A percentile compares a stretch with the other conserved stretches of the same genome.
Conservation (phyloP, 371 early-diverging fungal species). For the Mortierella sp. region DNA sequence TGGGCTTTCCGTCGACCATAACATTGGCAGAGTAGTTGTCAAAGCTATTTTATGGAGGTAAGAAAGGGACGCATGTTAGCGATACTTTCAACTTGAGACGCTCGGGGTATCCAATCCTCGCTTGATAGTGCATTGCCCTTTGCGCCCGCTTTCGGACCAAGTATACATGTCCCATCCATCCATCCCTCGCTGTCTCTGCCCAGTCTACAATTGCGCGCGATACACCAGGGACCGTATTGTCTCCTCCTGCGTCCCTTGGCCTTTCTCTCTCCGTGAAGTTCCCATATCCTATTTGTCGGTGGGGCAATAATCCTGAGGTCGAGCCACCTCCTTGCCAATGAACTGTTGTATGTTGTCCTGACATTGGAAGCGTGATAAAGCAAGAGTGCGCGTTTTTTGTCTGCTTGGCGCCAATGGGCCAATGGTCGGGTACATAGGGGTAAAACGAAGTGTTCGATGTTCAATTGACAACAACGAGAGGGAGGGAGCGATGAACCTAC, state of each 20-base stretch:
- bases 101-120: neutral
- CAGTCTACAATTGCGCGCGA: neutral
- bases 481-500: conserved; percentile 79
- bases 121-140: neutral
- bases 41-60: conserved; percentile 69
- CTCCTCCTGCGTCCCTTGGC: neutral
- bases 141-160: neutral
- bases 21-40: conserved; percentile 97
- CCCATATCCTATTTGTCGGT: neutral
- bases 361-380: neutral
- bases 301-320: neutral
- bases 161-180: neutral
- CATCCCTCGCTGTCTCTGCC: neutral
- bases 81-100: neutral
- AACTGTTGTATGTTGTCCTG: neutral
- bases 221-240: neutral
- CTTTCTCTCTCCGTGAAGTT: conserved; percentile 1
- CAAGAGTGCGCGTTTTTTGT: neutral
- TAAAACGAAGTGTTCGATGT: conserved; percentile 97
- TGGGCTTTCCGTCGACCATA: conserved; percentile 94
- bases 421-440: conserved; percentile 26
- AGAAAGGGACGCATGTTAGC: neutral
- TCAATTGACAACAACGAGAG: conserved; percentile 92
- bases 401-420: neutral
- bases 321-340: neutral